phyloP scores from a whole-genome alignment of 495 filamentous ascomycete genomes.

The Xylaria bambusicola region DNA sequence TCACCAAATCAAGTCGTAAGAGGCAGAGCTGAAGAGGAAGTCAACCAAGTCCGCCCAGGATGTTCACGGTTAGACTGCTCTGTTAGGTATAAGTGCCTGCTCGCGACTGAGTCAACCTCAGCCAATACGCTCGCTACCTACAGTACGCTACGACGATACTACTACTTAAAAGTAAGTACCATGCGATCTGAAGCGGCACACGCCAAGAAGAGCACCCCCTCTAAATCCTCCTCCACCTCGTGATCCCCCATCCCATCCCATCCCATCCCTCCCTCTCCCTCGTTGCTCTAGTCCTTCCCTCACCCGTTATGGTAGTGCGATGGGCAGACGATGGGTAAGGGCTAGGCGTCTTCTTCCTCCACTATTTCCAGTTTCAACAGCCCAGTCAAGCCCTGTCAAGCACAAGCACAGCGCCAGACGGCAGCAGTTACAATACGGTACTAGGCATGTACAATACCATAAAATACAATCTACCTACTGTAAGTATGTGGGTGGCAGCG shows the following conservation, averaged over 20 bases:
- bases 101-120: no score
- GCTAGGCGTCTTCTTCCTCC: constrained; percentile 20
- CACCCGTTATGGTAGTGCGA: background rate
- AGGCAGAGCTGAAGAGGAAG: constrained; percentile 7
- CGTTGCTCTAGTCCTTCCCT: constrained; percentile 21
- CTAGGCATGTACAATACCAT: background rate
- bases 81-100: no score
- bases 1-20: constrained; percentile 7
- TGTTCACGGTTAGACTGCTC: background rate
- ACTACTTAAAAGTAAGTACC: no score
- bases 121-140: no score
- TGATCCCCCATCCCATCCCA: no score
- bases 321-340: constrained; percentile 19
- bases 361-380: constrained; percentile 23
- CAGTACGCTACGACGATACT: no score
- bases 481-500: background rate
- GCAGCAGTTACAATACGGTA: background rate
- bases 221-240: constrained; percentile 16
- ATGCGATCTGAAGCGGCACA: no score
- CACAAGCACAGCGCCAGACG: background rate
- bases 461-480: background rate
- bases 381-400: constrained; percentile 13
- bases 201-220: constrained; percentile 34
- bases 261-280: constrained; percentile 20
- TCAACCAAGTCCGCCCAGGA: background rate